Evolutionary conservation across 331 rosid genomes (phyloP), one percentile per base, ranked within the genome.

Genomic region (Erythrophleum ivorense): DNA sequence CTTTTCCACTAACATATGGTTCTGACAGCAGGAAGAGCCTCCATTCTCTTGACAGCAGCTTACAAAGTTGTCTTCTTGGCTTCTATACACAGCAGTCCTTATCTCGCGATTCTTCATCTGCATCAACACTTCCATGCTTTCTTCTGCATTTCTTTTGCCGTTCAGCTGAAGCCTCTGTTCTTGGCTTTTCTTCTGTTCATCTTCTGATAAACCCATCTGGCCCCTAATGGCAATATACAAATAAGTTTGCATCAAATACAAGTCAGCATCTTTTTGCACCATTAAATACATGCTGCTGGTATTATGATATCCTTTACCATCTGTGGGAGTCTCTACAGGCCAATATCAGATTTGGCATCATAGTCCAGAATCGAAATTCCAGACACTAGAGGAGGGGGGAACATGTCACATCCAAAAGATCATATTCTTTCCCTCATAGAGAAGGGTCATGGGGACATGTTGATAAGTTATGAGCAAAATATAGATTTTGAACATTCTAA

Each of bases 151-250:
- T 63, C 86, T 65, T 50, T 84, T 77, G 1, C 87, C 88, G 72
- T 80, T 88, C 48, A 86, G 81, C 73, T 82, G 81, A 82, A 86
- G 84, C 85, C 95, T 87, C 49, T 52, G 86, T 81, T 95, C 93
- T 77, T 82, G 94, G 77, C 82, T 77, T 70, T 79, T 76, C 70
- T 77, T 87, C 75, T 95, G 98, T 71, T 92, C 91, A 38, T 89
- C 91, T 85, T 90, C 92, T 18, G 94, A 87, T 84, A 92, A 91
- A 77, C 97, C 95, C 98, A 95, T 91, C 87, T 91, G 97, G 50
- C 98, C 98, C 89, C 98, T 95, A 88, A 75, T 76, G 68, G 34
- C 48, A 83, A 78, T 15, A 73, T 58, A 72, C 15, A 77, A 65
- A 66, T 36, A 62, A 41, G 33, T 74, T 21, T 63, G 24, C 29